These are phyloP conservation scores for Thielaviopsis populi DNA, from an alignment of 2,329 filamentous ascomycete genomes.

Conservation along the genomic window DNA sequence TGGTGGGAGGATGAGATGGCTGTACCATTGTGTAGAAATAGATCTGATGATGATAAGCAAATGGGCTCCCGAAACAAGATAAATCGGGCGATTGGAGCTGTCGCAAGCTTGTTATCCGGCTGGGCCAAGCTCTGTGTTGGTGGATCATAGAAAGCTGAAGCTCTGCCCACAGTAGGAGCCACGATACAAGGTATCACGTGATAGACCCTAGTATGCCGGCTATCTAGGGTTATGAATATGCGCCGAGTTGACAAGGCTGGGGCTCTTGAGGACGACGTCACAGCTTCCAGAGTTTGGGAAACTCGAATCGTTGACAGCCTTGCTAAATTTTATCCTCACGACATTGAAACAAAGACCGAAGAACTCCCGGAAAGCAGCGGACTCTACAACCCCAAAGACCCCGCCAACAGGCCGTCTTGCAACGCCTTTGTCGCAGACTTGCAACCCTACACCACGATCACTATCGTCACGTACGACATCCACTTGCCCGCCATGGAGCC, in stretches of 20 bases:
- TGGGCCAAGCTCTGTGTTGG: not conserved
- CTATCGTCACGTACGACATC: not conserved
- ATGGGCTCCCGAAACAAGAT: not conserved
- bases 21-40: not conserved
- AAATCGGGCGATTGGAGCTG: not conserved
- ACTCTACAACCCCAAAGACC: not conserved
- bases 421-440: not conserved
- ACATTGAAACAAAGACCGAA: not conserved
- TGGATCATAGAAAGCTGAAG: not conserved
- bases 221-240: not conserved
- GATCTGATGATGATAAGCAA: not conserved
- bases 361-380: not conserved
- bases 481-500: slow-evolving; percentile 47
- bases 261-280: slow-evolving; percentile 6
- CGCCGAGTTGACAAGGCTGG: slow-evolving; percentile 11
- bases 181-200: not conserved
- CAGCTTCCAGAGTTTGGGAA: not conserved
- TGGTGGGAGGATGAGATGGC: not conserved
- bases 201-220: not conserved
- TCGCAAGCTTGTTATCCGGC: not conserved
- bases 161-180: not conserved
- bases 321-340: not conserved
- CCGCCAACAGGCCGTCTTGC: not conserved
- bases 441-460: not conserved
- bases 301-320: not conserved